A percentile compares a stretch with the other conserved stretches of the same genome.
Conservation (phyloP, 1,284 basidiomycete species). For the Cryptococcus depauperatus region DNA sequence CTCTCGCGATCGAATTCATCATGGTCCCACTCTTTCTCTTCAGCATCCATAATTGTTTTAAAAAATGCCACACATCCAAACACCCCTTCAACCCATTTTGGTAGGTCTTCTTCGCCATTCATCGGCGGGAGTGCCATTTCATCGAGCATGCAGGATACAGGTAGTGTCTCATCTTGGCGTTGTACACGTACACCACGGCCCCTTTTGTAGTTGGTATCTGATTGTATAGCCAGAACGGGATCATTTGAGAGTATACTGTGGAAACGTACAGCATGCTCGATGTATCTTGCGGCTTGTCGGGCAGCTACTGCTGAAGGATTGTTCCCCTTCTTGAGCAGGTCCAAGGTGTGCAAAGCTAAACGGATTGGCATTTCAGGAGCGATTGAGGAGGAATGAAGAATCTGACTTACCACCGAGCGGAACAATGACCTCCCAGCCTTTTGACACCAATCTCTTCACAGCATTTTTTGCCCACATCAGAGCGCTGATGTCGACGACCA, state of each 20-base stretch:
- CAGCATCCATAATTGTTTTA: constrained; percentile 14
- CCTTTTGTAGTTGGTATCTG: constrained; percentile 27
- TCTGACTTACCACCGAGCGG: constrained; percentile 69
- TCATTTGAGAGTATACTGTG: constrained; percentile 22
- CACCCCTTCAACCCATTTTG: constrained; percentile 30
- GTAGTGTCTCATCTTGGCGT: constrained; percentile 21
- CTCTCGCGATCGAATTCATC: constrained; percentile 8
- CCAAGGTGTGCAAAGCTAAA: constrained; percentile 79
- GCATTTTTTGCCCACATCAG: constrained; percentile 72
- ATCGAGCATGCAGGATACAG: constrained; percentile 18
- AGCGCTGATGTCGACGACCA: constrained; percentile 78
- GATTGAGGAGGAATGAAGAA: neutral
- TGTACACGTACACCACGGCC: constrained; percentile 34
- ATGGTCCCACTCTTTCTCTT: constrained; percentile 8
- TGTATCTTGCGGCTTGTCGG: constrained; percentile 39
- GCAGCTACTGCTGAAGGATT: constrained; percentile 69
- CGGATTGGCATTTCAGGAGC: too few relatives aligned
- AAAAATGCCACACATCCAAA: constrained; percentile 35
- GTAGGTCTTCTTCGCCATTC: constrained; percentile 19
- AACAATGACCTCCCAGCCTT: constrained; percentile 60
- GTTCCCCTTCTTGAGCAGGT: constrained; percentile 83
- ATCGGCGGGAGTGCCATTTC: constrained; percentile 20
- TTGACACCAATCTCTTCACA: constrained; percentile 68
- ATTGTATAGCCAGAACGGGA: constrained; percentile 25
- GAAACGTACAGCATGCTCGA: constrained; percentile 41